Base-by-base conservation (phyloP, 176 grass and related monocot genomes). In the Carex pumila region DNA sequence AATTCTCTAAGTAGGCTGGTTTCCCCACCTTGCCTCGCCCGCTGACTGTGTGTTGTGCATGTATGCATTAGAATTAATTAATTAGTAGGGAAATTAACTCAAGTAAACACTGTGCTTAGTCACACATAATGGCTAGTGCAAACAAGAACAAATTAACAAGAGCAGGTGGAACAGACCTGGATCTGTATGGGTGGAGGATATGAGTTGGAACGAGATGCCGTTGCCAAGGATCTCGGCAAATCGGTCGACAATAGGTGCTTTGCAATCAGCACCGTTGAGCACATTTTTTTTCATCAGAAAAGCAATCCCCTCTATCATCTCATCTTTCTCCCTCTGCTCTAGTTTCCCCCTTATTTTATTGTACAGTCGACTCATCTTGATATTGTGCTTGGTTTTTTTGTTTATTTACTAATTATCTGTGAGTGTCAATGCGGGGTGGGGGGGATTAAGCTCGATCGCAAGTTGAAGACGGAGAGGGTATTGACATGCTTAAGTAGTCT, bases 131-230 rank as follows among this genome's bases (percentile, higher is more conserved):
- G 7, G 45, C 8, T 45, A n/a, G 19, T 13, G 1, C 14, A 30
- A 58, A 59, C 18, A 68, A 22, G 19, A 29, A 32, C 17, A 68
- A 34, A 34, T 3, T 3, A 68, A 18, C 4, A 7, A 45, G 7
- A 45, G 43, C 6, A 45, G 43, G 1, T 8, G 67, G 30, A 25
- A 54, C 71, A 12, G 15, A 97, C 94, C 75, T 13, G 82, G 39
- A 79, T 97, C 91, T 50, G 74, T 68, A 55, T 75, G 17, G 31
- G 87, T 93, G 75, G 91, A 83, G 80, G 91, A 93, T 85, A 97
- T 56, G n/a, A 93, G 91, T 81, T 97, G 87, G 65, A 90, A 87
- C 6, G 89, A 86, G 80, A 97, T 68, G 30, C 57, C 37, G 25
- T 91, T 43, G 79, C 94, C 94, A 29, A 85, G 1, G 67, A 93